Evolutionary conservation across 257 asterid species (phyloP).

Genomic region (Solanum raphanifolium): DNA sequence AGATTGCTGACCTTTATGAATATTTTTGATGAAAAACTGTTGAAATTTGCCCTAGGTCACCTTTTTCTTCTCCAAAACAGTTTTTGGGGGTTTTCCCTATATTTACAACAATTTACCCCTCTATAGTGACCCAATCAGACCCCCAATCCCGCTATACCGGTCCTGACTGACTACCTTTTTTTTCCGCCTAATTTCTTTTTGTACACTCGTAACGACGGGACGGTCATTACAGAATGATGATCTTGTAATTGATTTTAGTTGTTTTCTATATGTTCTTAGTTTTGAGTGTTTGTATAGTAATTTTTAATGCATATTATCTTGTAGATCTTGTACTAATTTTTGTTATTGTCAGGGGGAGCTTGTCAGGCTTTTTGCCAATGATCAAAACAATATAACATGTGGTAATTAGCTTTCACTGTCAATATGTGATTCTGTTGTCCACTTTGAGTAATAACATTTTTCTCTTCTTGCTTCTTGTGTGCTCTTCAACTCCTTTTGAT

Average conservation of each 20-base stretch:
- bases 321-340: conserved; percentile 9
- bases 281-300: neutral
- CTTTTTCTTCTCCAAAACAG: neutral
- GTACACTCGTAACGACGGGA: neutral
- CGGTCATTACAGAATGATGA: neutral
- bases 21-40: neutral
- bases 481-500: neutral
- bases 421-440: neutral
- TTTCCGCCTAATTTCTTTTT: neutral
- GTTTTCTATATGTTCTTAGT: neutral
- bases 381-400: conserved; percentile 85
- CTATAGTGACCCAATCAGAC: neutral
- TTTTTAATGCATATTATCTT: neutral
- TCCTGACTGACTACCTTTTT: neutral
- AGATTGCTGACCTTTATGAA: neutral
- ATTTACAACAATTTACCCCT: neutral
- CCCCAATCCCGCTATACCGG: neutral
- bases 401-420: conserved; percentile 35
- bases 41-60: neutral
- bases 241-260: neutral
- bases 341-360: conserved; percentile 69
- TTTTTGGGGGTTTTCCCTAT: neutral
- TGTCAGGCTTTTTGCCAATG: conserved; percentile 91
- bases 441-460: neutral
- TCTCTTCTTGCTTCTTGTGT: neutral